Evolutionary conservation across 106 monocot genomes (phyloP).

Genomic region (Dioscorea alata): DNA sequence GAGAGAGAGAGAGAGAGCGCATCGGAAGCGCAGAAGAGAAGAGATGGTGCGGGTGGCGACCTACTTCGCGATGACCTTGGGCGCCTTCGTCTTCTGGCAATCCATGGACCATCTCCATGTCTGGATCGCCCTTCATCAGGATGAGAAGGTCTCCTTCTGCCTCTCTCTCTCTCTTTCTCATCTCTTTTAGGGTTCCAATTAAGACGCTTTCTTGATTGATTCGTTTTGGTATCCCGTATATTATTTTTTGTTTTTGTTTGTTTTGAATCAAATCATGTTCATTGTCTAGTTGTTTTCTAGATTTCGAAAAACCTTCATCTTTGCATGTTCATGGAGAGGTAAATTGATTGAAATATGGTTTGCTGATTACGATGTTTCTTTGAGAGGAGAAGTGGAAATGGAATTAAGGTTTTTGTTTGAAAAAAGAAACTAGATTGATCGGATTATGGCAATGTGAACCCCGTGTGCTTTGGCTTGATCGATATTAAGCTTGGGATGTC

Average conservation of each 20-base stretch:
- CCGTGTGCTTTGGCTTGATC: too few species aligned
- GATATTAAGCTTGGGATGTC: too few species aligned
- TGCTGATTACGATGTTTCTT: neutral
- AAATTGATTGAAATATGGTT: neutral
- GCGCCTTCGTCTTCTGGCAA: constrained; percentile 91
- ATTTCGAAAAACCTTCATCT: neutral
- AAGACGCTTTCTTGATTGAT: neutral
- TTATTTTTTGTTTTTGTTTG: neutral
- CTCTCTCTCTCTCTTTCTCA: neutral
- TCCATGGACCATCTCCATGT: constrained; percentile 91
- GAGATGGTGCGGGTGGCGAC: constrained; percentile 81
- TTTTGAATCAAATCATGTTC: neutral
- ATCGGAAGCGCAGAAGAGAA: too few species aligned
- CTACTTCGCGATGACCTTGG: constrained; percentile 83
- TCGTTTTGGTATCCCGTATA: too few species aligned
- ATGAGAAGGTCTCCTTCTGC: constrained; percentile 63
- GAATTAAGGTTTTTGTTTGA: too few species aligned
- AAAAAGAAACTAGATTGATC: too few species aligned
- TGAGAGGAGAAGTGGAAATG: too few species aligned
- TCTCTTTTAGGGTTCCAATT: neutral
- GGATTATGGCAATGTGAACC: too few species aligned
- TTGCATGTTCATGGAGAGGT: neutral
- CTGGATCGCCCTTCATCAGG: constrained; percentile 96
- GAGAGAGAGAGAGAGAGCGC: neutral
- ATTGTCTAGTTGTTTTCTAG: neutral